Evolutionary conservation across 2,329 filamentous ascomycete genomes (phyloP).

Genomic region (Aspergillus costaricaensis): DNA sequence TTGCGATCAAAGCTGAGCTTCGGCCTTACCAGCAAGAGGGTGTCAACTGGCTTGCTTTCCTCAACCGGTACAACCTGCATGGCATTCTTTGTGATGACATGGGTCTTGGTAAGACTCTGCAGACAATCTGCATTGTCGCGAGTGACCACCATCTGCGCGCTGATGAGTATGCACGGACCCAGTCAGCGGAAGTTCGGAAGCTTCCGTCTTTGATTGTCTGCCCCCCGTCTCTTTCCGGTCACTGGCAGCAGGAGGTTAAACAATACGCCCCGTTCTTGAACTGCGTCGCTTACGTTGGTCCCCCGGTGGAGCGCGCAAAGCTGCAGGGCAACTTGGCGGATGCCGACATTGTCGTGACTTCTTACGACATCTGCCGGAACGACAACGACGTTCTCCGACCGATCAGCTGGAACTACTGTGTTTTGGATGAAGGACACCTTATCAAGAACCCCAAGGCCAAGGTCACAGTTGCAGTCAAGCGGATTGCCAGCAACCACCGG

Average conservation of each 20-base stretch:
- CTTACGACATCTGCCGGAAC: slow-evolving; percentile 96
- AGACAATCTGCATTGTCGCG: slow-evolving; percentile 96
- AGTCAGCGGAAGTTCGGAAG: slow-evolving; percentile 72
- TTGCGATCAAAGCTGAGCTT: slow-evolving; percentile 94
- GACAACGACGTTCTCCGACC: slow-evolving; percentile 82
- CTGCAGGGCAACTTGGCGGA: slow-evolving; percentile 69
- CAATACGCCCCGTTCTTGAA: slow-evolving; percentile 93
- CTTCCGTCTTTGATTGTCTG: slow-evolving; percentile 94
- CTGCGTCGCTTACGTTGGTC: slow-evolving; percentile 87
- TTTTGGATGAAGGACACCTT: slow-evolving; percentile 93
- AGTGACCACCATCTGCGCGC: slow-evolving; percentile 94
- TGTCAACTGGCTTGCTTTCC: slow-evolving; percentile 97
- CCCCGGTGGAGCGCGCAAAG: slow-evolving; percentile 74
- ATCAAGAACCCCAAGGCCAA: slow-evolving; percentile 99
- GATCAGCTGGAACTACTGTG: slow-evolving; percentile 94
- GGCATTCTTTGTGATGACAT: slow-evolving; percentile 99
- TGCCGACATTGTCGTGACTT: slow-evolving; percentile 93
- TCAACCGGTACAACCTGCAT: slow-evolving; percentile 96
- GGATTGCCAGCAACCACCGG: slow-evolving; percentile 84
- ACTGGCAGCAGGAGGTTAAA: slow-evolving; percentile 98
- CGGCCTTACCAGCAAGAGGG: slow-evolving; percentile 98
- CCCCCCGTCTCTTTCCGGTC: slow-evolving; percentile 91
- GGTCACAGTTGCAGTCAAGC: slow-evolving; percentile 90
- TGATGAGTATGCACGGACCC: slow-evolving; percentile 83
- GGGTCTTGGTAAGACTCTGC: slow-evolving; percentile 96